Evolutionary conservation across 495 filamentous ascomycete genomes (phyloP), one percentile per base, ranked within the genome.

Genomic region (Penicillium roqueforti): DNA sequence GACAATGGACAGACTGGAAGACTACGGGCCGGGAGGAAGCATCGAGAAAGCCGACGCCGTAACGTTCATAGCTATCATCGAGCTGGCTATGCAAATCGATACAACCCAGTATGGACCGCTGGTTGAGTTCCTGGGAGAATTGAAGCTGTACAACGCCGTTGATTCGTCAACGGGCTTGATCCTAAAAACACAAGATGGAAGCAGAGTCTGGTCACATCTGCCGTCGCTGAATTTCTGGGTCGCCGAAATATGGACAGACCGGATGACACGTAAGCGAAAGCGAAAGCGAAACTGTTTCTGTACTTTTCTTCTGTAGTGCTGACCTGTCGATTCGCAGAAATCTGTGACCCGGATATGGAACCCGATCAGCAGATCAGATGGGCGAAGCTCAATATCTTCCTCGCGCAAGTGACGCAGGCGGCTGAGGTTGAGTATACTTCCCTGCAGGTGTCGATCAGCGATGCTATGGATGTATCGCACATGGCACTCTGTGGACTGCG

Each of bases 61-160:
- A n/a, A 47, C 45, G 0, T 47, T 47, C 31, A 47, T 23, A 9
- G 45, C 29, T 20, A 32, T 47, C 5, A 5, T 47, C 1, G 45
- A 47, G 20, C 11, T 47, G 28, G 45, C 28, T 5, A 47, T 47
- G 45, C 28, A 19, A 25, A 36, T 47, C 45, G 45, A 47, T 2
- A 11, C 31, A 31, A 31, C 28, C 6, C 29, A 47, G 8, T 47
- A 47, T 16, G 13, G 10, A 1, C 45, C 45, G 1, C 22, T 47
- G 45, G 18, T 47, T n/a, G 45, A 20, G 3, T 47, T 47, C 29
- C 20, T 47, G 19, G 8, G 14, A 3, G 45, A 25, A 25, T 23
- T 47, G 31, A 47, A 47, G 13, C 6, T 25, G 31, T 47, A 47
- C 31, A 47, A 47, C 14, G 45, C 45, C 20, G 31, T 47, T n/a